Evolutionary conservation across 352 stramenopile species (phyloP).

Genomic region (Globisporangium canariense): DNA sequence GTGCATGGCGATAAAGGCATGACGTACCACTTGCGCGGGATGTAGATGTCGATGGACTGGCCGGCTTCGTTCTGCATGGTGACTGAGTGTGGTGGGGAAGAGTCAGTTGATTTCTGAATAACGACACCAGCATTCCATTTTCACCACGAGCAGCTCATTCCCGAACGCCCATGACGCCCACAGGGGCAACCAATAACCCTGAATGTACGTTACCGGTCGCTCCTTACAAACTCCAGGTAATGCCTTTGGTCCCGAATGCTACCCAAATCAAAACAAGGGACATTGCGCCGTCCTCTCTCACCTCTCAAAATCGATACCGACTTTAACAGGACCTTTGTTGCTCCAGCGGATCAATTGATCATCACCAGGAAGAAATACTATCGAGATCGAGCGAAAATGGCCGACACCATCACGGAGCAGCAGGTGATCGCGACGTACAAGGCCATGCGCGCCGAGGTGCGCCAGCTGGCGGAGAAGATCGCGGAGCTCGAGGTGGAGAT

Average conservation of each 20-base stretch:
- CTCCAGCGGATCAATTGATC: neutral
- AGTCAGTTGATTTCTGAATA: constrained; percentile 67
- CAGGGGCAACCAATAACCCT: constrained; percentile 68
- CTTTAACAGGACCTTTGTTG: constrained; percentile 8
- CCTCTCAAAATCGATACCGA: constrained; percentile 3
- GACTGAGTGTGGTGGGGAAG: constrained; percentile 25
- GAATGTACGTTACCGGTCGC: constrained; percentile 82
- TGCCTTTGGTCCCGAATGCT: neutral
- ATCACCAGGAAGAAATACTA: neutral
- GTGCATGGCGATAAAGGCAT: neutral
- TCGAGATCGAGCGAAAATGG: constrained; percentile 25
- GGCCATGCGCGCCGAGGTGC: constrained; percentile 76
- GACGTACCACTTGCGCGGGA: constrained; percentile 95
- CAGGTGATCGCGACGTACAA: constrained; percentile 87
- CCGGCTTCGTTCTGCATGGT: constrained; percentile 98
- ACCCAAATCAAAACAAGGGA: neutral
- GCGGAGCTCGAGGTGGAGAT: constrained; percentile 81
- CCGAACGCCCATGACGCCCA: neutral
- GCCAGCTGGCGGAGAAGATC: constrained; percentile 84
- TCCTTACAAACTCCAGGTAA: constrained; percentile 43
- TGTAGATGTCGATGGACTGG: constrained; percentile 98
- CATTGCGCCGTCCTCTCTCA: neutral
- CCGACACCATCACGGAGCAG: constrained; percentile 69
- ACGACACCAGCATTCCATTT: neutral
- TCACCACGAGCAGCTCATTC: neutral